Evolutionary conservation across 2,329 filamentous ascomycete species (phyloP), one percentile per base, ranked within the genome.

Genomic region (Colletotrichum nymphaeae): DNA sequence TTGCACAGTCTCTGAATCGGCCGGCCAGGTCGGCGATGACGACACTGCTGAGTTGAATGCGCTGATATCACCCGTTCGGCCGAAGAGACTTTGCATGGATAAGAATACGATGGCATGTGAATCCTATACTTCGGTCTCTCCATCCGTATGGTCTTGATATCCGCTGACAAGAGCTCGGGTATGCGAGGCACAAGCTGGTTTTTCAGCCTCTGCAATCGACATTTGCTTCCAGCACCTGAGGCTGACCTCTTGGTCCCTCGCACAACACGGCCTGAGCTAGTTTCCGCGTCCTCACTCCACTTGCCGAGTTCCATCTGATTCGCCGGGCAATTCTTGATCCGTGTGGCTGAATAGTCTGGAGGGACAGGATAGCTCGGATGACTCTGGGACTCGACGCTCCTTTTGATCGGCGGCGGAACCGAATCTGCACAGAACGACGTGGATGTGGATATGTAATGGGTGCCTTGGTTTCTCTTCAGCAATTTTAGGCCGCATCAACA

Each of bases 41-140:
- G 67, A 73, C 62, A 73, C 35, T 35, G 16, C 6, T 11, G 32
- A 46, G 12, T 24, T 28, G 26, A n/a, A 35, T 63, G 28, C 26
- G 49, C 65, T 63, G 62, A 71, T 66, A 24, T 65, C 14, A 16
- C 24, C 46, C 49, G 35, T 71, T 71, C 67, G 56, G 49, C 67
- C 66, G 62, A 66, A 60, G n/a, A 53, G 6, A 30, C 0, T 19
- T 53, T 62, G 67, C 49, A 66, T 71, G n/a, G 1, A 26, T 28
- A 49, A 56, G 53, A 66, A 49, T 57, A 66, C 66, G 62, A 73
- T 57, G 66, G 24, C 60, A 66, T 62, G 67, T 66, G 60, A 71
- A 57, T 56, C 62, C 35, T 57, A 30, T 32, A n/a, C 14, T n/a
- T 60, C 67, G 55, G 56, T 11, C 28, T 66, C 35, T 14, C 9